phyloP scores from a whole-genome alignment of 768 basidiomycete genomes.

The Wakefieldia striispora region DNA sequence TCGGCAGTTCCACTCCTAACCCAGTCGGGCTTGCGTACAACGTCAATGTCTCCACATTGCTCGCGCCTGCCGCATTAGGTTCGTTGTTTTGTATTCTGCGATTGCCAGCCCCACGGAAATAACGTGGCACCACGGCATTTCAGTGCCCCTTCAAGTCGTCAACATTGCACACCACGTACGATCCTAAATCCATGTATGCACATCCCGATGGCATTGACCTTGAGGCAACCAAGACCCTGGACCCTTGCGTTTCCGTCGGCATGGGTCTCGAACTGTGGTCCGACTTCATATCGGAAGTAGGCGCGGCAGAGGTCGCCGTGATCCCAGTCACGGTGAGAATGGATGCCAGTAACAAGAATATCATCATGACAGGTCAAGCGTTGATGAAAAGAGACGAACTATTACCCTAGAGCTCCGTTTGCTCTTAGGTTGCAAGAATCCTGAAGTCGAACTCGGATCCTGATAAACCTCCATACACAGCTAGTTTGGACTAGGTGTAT shows the following conservation, averaged over 20 bases:
- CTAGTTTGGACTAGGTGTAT: conserved; percentile 14
- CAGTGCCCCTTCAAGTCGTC: background rate
- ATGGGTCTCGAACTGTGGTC: conserved; percentile 1
- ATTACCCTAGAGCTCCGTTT: background rate
- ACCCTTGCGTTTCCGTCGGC: conserved; percentile 12
- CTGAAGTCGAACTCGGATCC: background rate
- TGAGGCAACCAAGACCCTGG: conserved; percentile 10
- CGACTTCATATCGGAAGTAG: conserved; percentile 2
- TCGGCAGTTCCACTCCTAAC: background rate
- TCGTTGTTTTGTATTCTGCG: conserved; percentile 8
- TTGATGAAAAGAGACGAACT: background rate
- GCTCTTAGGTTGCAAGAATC: background rate
- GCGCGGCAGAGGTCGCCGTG: conserved; percentile 12
- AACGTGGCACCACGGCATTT: background rate
- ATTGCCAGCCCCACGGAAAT: background rate
- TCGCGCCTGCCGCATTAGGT: background rate
- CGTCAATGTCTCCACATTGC: background rate
- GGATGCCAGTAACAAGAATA: background rate
- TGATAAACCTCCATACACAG: conserved; percentile 9
- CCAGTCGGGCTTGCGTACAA: background rate
- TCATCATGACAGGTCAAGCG: conserved; percentile 6
- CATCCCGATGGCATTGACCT: conserved; percentile 3
- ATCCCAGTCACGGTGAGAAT: conserved; percentile 4
- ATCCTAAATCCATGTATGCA: background rate
- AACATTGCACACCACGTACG: conserved; percentile 11